Evolutionary conservation across 805 yeast genomes (phyloP).

Genomic region (Candida ipomoeae): DNA sequence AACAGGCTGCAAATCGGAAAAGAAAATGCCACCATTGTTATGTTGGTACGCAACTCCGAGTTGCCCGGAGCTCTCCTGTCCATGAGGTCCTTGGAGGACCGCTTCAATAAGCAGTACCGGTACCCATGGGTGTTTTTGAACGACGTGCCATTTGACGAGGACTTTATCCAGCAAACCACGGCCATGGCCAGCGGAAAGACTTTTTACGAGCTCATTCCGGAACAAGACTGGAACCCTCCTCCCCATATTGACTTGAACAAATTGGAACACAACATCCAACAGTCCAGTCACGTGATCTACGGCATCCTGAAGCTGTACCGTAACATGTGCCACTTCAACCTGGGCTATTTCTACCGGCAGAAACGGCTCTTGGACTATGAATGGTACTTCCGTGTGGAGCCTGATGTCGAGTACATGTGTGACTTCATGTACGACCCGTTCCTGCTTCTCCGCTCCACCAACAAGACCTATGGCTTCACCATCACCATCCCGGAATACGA

Average conservation of each 20-base stretch:
- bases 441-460: constrained; percentile 35
- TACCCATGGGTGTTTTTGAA: constrained; percentile 46
- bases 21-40: constrained; percentile 82
- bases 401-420: constrained; percentile 52
- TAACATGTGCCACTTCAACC: constrained; percentile 71
- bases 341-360: constrained; percentile 56
- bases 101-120: constrained; percentile 36
- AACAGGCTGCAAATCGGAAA: constrained; percentile 40
- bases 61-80: constrained; percentile 60
- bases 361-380: constrained; percentile 43
- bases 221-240: constrained; percentile 40
- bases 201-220: constrained; percentile 39
- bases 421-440: constrained; percentile 57
- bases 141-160: constrained; percentile 40
- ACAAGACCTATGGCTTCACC: constrained; percentile 49
- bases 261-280: constrained; percentile 22
- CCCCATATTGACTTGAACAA: constrained; percentile 28
- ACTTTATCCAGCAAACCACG: constrained; percentile 39
- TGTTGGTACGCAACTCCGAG: constrained; percentile 84
- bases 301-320: constrained; percentile 52
- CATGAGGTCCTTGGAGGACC: constrained; percentile 41
- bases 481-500: constrained; percentile 50
- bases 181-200: constrained; percentile 42
- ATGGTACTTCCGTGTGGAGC: constrained; percentile 61
- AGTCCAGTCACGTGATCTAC: constrained; percentile 31